Base-by-base conservation (phyloP, 495 filamentous ascomycete species). In the Penicillium maclennaniae region DNA sequence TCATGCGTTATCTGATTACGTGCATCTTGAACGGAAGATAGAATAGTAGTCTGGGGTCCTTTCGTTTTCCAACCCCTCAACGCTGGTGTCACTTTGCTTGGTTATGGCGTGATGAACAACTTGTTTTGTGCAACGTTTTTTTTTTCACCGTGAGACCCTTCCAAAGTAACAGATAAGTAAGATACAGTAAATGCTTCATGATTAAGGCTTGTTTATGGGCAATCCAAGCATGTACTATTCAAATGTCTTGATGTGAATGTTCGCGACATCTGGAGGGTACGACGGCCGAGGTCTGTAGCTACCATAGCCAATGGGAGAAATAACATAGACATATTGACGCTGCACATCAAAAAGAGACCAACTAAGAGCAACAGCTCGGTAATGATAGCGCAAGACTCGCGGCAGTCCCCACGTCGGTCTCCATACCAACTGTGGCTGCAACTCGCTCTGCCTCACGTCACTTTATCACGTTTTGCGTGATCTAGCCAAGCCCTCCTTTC, bases 381-480 rank as follows among this genome's bases (percentile, higher is more conserved):
- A 34, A 34, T 34, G 44, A 28, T 40, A 45, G 37, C 14, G 34
- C 19, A 36, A 31, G 25, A 21, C 6, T n/a, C 3, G 19, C n/a
- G 10, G 47, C n/a, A 36, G 15, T 19, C 16, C 16, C 28, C 14
- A 21, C 20, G 10, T 19, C 36, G 10, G 37, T 19, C 19, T 14
- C 14, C 46, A 12, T 34, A 12, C 31, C 2, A 34, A 14, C 31
- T 34, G 31, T 10, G 27, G 27, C 47, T 39, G 19, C 34, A 31
- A 63, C 51, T 63, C 51, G 54, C 36, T 17, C 40, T 42, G 21
- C 51, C 52, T 58, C 43, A 54, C 63, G 60, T 66, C 63, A 66
- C 43, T 61, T 51, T 37, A 27, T 47, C 49, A 16, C 3, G 41
- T 49, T 40, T 66, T 63, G 63, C 63, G 63, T 66, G 63, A 58